These are phyloP conservation scores for Emericellopsis cladophorae DNA, from an alignment of 2,329 filamentous ascomycete genomes.

Conservation along the genomic window DNA sequence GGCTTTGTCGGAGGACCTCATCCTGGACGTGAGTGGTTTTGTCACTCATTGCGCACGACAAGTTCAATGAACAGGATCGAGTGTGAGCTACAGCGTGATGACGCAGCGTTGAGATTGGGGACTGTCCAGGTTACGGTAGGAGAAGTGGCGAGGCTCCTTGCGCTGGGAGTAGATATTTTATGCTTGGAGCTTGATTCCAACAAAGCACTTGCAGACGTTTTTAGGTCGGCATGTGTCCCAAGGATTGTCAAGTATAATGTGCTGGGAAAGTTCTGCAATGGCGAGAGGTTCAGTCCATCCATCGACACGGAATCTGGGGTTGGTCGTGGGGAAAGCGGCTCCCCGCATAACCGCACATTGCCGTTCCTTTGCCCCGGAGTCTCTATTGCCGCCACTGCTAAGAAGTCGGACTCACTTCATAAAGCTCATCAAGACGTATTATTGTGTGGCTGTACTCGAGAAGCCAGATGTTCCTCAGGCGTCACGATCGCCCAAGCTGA, in stretches of 20 bases:
- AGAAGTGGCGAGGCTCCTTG: not conserved
- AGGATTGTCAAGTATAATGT: too few species aligned
- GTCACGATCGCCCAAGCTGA: too few species aligned
- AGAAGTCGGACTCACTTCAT: too few species aligned
- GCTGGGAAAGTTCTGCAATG: too few species aligned
- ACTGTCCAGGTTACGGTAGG: not conserved
- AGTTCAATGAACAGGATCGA: not conserved
- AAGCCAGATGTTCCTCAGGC: too few species aligned
- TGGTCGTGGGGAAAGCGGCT: not conserved
- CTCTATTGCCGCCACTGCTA: too few species aligned
- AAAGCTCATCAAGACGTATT: too few species aligned
- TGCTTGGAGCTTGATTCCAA: not conserved
- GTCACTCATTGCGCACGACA: not conserved
- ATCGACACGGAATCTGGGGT: not conserved
- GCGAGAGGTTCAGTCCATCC: too few species aligned
- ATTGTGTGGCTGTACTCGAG: too few species aligned
- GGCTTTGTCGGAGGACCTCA: slow-evolving; percentile 40
- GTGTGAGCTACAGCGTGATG: not conserved
- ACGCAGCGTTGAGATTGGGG: not conserved
- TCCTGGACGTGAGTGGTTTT: slow-evolving; percentile 27
- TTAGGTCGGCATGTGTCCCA: too few species aligned
- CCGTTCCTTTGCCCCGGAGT: not conserved
- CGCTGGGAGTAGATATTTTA: not conserved
- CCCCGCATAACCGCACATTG: not conserved
- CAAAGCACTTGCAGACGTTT: not conserved